These are phyloP conservation scores for Bauhinia variegata DNA, from an alignment of 306 rosid species.

Conservation along the genomic window DNA sequence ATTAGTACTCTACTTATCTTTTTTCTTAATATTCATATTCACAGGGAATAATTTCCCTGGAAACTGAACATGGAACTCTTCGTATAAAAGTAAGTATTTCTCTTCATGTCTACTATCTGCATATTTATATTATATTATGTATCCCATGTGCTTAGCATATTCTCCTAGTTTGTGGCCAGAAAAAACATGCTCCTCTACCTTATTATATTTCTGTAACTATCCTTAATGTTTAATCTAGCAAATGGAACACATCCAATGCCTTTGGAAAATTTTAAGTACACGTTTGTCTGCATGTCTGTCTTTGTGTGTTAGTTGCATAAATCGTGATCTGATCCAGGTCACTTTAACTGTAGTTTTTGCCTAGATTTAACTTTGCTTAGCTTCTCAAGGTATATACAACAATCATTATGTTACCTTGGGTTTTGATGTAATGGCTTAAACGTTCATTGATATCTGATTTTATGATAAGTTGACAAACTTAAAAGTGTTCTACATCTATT, in stretches of 20 bases:
- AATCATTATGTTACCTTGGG: neutral
- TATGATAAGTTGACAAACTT: neutral
- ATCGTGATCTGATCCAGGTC: neutral
- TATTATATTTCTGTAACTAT: constrained; percentile 11
- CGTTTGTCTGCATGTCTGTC: neutral
- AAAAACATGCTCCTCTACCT: neutral
- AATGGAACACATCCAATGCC: neutral
- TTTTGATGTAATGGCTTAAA: neutral
- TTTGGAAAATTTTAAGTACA: neutral
- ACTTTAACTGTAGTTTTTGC: neutral
- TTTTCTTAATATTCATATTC: constrained; percentile 24
- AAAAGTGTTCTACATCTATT: neutral
- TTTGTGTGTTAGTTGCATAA: neutral
- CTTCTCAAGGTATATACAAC: neutral
- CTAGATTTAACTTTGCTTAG: neutral
- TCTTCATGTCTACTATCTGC: neutral
- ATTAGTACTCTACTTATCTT: constrained; percentile 19
- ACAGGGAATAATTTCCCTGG: constrained; percentile 76
- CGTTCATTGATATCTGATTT: constrained; percentile 1
- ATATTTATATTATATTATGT: constrained; percentile 8
- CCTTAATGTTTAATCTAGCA: constrained; percentile 9
- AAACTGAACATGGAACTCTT: constrained; percentile 73
- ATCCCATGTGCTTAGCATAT: constrained; percentile 3
- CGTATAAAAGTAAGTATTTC: constrained; percentile 63
- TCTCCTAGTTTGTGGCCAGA: neutral